Conservation (phyloP, 1,284 basidiomycete species). For the Leccinum olivaceoglutinosum region DNA sequence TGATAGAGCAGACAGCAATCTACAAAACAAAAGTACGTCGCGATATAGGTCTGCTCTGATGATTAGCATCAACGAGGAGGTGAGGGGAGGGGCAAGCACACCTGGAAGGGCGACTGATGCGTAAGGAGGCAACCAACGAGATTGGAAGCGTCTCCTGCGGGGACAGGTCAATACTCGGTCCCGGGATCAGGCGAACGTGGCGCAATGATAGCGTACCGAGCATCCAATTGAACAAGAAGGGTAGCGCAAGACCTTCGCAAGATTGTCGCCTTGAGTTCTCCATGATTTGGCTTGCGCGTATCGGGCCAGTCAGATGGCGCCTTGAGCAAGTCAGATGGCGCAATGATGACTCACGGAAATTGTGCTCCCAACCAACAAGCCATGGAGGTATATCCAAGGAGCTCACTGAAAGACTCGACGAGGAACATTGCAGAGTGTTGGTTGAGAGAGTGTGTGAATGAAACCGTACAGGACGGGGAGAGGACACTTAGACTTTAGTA, state of each 20-base stretch:
- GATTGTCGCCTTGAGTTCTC: conserved; percentile 74
- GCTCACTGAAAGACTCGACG: conserved; percentile 35
- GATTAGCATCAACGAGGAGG: not conserved
- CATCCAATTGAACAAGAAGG: conserved; percentile 89
- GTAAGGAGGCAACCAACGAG: conserved; percentile 87
- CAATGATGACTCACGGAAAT: conserved; percentile 63
- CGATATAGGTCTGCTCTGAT: conserved; percentile 72
- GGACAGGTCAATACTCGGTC: conserved; percentile 6
- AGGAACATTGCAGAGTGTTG: conserved; percentile 13
- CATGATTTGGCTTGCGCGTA: conserved; percentile 59
- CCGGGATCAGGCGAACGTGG: not conserved
- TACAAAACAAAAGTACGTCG: conserved; percentile 80
- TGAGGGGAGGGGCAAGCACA: conserved; percentile 31
- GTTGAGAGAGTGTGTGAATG: not conserved
- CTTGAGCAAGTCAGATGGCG: conserved; percentile 4
- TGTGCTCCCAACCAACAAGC: conserved; percentile 89
- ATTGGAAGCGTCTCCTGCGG: conserved; percentile 82
- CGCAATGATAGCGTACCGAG: conserved; percentile 50
- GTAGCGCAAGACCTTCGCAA: conserved; percentile 82
- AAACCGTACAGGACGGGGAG: not conserved
- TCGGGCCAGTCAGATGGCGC: conserved; percentile 9
- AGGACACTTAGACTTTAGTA: too few species aligned
- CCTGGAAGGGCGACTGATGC: conserved; percentile 91
- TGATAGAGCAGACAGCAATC: conserved; percentile 73
- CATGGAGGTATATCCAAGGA: conserved; percentile 75